Conservation (phyloP, 2,329 filamentous ascomycete genomes). For the Kalmusia sp. region DNA sequence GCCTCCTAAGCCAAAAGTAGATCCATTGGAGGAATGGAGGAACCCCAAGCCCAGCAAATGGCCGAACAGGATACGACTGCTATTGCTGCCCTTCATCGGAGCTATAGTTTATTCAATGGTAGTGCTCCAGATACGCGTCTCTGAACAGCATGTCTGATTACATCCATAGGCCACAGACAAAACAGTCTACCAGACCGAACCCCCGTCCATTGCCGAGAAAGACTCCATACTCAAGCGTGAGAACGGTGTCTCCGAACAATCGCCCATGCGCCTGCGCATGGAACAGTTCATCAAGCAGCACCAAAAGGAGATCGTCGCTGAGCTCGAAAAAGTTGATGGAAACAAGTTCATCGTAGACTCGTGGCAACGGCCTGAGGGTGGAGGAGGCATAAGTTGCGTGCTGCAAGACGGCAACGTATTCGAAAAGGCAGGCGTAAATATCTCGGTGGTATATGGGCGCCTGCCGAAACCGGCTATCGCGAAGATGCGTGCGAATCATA, state of each 20-base stretch:
- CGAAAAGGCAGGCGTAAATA: slow-evolving; percentile 96
- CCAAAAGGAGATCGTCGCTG: slow-evolving; percentile 84
- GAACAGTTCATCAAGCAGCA: slow-evolving; percentile 94
- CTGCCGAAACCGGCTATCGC: slow-evolving; percentile 84
- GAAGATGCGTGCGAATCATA: slow-evolving; percentile 89
- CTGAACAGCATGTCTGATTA: background rate
- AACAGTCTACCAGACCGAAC: slow-evolving; percentile 57
- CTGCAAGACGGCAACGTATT: slow-evolving; percentile 96
- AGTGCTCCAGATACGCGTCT: slow-evolving; percentile 22
- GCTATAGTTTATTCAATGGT: slow-evolving; percentile 68
- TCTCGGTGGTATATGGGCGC: slow-evolving; percentile 91
- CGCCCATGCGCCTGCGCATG: slow-evolving; percentile 97
- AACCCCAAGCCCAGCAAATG: slow-evolving; percentile 45
- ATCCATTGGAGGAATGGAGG: slow-evolving; percentile 43
- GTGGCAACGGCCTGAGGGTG: slow-evolving; percentile 87
- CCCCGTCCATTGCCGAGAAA: slow-evolving; percentile 79
- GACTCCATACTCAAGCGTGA: slow-evolving; percentile 84
- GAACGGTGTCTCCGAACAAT: slow-evolving; percentile 74
- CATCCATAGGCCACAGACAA: slow-evolving; percentile 41
- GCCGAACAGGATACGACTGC: slow-evolving; percentile 51
- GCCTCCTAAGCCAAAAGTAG: slow-evolving; percentile 29
- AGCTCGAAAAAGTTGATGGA: slow-evolving; percentile 84
- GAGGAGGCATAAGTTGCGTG: slow-evolving; percentile 92
- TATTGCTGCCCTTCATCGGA: slow-evolving; percentile 59
- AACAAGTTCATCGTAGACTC: slow-evolving; percentile 81